phyloP scores from a whole-genome alignment of 2,329 filamentous ascomycete species.

The Arachnomyces sp. region DNA sequence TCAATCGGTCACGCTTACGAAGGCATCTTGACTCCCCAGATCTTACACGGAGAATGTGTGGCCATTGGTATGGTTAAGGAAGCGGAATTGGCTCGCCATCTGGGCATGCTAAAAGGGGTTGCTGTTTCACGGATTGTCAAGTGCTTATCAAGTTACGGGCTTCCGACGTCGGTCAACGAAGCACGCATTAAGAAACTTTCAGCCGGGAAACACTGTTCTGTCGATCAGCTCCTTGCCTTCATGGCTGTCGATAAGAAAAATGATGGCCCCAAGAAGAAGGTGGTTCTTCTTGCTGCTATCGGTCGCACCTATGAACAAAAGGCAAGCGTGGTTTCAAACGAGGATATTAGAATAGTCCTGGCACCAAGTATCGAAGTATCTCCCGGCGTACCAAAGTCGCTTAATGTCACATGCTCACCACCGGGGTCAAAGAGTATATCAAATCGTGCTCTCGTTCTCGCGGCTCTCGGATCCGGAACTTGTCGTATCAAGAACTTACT shows the following conservation, averaged over 20 bases:
- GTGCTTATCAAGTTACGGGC: slow-evolving; percentile 86
- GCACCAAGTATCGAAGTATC: slow-evolving; percentile 68
- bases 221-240: slow-evolving; percentile 76
- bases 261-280: slow-evolving; percentile 87
- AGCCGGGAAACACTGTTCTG: slow-evolving; percentile 77
- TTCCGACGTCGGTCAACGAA: slow-evolving; percentile 79
- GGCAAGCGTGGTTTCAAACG: slow-evolving; percentile 82
- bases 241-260: slow-evolving; percentile 99
- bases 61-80: slow-evolving; percentile 99
- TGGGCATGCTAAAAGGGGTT: slow-evolving; percentile 75
- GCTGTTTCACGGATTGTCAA: slow-evolving; percentile 86
- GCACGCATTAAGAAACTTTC: slow-evolving; percentile 73
- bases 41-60: slow-evolving; percentile 91
- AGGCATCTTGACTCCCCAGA: slow-evolving; percentile 87
- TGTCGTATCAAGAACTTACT: slow-evolving; percentile 87
- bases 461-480: slow-evolving; percentile 75
- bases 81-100: slow-evolving; percentile 80
- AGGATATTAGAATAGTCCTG: slow-evolving; percentile 71
- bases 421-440: slow-evolving; percentile 97
- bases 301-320: slow-evolving; percentile 79
- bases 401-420: slow-evolving; percentile 69
- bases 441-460: slow-evolving; percentile 87
- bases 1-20: slow-evolving; percentile 97
- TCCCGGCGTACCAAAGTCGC: slow-evolving; percentile 58
- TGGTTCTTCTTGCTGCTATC: slow-evolving; percentile 84